Percentiles rank a stretch among this genome's conserved stretches.
These are phyloP conservation scores for Chrysopogon serrulatus DNA, from an alignment of 176 grass and related monocot species.

Conservation along the genomic window DNA sequence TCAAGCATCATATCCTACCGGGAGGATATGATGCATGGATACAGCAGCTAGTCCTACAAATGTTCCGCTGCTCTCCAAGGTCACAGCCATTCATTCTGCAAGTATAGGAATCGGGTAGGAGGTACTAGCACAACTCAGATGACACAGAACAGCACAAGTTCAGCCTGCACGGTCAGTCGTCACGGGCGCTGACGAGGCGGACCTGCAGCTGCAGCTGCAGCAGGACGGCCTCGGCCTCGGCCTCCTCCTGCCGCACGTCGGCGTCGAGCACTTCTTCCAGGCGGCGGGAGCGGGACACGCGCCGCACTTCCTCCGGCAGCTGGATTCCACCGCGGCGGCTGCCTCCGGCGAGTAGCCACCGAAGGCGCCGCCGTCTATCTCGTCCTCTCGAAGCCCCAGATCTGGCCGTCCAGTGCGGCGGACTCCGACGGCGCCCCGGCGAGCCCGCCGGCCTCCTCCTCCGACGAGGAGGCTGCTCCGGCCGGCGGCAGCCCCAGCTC, in stretches of 20 bases:
- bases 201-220: background rate
- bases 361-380: background rate
- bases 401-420: conserved; percentile 4
- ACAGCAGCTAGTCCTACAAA: too few relatives aligned
- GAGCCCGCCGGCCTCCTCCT: background rate
- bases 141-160: too few relatives aligned
- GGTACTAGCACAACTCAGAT: too few relatives aligned
- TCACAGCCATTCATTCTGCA: too few relatives aligned
- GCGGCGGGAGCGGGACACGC: background rate
- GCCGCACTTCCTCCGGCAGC: too few relatives aligned
- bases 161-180: too few relatives aligned
- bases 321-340: background rate
- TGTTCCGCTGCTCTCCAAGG: too few relatives aligned
- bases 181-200: conserved; percentile 51
- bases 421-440: background rate
- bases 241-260: conserved; percentile 17
- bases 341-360: conserved; percentile 20
- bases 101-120: too few relatives aligned
- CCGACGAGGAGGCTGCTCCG: background rate
- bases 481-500: conserved; percentile 75
- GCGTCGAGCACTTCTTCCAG: background rate
- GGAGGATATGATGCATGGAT: too few relatives aligned
- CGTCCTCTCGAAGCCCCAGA: conserved; percentile 64
- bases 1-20: too few relatives aligned
- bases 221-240: background rate